A percentile compares a stretch with the other conserved stretches of the same genome.
These are phyloP conservation scores for Takashimella koratensis DNA, from an alignment of 1,284 basidiomycete genomes.

Conservation along the genomic window DNA sequence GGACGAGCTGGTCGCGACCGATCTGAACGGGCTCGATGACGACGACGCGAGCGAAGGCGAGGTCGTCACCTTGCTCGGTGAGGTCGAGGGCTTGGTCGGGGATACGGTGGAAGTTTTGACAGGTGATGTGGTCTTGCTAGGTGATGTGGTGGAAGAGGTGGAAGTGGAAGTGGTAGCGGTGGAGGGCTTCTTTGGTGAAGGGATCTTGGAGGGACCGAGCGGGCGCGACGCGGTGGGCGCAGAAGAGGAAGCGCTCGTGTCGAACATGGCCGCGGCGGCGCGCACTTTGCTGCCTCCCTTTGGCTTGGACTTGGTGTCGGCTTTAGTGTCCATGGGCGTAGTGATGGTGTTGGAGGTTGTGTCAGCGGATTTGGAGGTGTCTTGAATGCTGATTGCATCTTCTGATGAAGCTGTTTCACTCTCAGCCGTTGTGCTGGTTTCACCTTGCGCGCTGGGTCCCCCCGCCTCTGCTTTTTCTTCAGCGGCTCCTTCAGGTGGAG, in stretches of 20 bases:
- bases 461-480: too few species aligned
- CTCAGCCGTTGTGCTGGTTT: too few species aligned
- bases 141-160: neutral
- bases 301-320: slow-evolving; percentile 1
- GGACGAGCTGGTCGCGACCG: neutral
- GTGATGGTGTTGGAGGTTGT: too few species aligned
- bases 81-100: slow-evolving; percentile 1
- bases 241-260: slow-evolving; percentile 9
- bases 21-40: neutral
- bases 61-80: too few species aligned
- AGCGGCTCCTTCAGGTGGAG: too few species aligned
- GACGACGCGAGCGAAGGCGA: too few species aligned
- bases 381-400: too few species aligned
- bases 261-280: slow-evolving; percentile 30
- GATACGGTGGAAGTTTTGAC: slow-evolving; percentile 3
- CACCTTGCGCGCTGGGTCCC: too few species aligned
- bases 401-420: too few species aligned
- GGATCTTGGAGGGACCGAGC: neutral
- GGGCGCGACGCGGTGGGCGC: neutral
- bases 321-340: neutral
- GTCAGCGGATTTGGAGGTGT: too few species aligned
- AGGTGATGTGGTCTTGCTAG: slow-evolving; percentile 12
- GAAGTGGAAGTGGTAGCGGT: neutral
- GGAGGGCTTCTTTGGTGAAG: slow-evolving; percentile 3
- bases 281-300: slow-evolving; percentile 22